These are phyloP conservation scores for Aureobasidium lini DNA, from an alignment of 2,329 filamentous ascomycete species.

Conservation along the genomic window DNA sequence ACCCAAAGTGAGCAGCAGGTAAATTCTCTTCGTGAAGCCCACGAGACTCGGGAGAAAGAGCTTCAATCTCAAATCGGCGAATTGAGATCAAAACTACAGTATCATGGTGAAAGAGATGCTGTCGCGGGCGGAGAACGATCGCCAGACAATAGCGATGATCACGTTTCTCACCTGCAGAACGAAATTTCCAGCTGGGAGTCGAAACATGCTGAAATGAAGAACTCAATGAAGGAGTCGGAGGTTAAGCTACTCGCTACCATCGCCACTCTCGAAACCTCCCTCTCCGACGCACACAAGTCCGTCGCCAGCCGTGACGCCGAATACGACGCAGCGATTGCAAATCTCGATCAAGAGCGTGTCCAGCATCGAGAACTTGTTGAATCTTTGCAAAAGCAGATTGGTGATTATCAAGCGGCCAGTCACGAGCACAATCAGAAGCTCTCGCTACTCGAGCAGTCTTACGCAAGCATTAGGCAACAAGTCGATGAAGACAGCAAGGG, in stretches of 20 bases:
- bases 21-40: constrained; percentile 61
- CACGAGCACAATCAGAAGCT: constrained; percentile 62
- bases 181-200: constrained; percentile 69
- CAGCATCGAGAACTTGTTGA: constrained; percentile 47
- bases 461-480: constrained; percentile 57
- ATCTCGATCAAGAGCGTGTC: constrained; percentile 33
- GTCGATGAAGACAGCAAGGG: constrained; percentile 59
- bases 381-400: constrained; percentile 63
- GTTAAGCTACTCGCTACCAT: constrained; percentile 65
- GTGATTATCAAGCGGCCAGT: constrained; percentile 71
- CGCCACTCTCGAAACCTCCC: constrained; percentile 60
- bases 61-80: constrained; percentile 63
- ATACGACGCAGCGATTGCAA: constrained; percentile 20
- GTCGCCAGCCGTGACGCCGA: constrained; percentile 23
- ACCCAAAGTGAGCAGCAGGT: constrained; percentile 78
- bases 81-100: constrained; percentile 51
- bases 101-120: constrained; percentile 21
- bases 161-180: constrained; percentile 58
- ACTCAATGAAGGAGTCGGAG: constrained; percentile 66
- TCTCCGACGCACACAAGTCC: constrained; percentile 24
- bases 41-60: constrained; percentile 68
- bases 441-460: constrained; percentile 64
- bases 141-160: constrained; percentile 40
- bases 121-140: constrained; percentile 17
- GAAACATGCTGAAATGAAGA: constrained; percentile 65